These are phyloP conservation scores for Astrothelium macrocarpum DNA, from an alignment of 495 filamentous ascomycete species.

Conservation along the genomic window DNA sequence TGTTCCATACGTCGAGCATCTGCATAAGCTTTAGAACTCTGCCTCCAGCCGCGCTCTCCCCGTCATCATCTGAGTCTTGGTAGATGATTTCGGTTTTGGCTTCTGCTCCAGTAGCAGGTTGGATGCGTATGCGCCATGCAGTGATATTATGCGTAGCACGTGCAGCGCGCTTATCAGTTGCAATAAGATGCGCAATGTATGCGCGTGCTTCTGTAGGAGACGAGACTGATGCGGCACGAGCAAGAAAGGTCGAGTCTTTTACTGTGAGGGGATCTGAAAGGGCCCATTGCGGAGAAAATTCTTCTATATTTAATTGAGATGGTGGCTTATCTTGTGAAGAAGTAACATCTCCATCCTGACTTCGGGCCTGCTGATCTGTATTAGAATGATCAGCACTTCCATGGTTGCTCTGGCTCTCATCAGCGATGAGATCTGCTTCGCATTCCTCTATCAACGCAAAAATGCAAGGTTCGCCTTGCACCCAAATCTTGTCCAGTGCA, in stretches of 20 bases:
- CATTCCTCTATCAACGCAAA: slow-evolving; percentile 75
- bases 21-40: slow-evolving; percentile 83
- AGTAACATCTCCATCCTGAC: not conserved
- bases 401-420: slow-evolving; percentile 11
- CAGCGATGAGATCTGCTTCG: slow-evolving; percentile 28
- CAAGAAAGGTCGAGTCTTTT: slow-evolving; percentile 83
- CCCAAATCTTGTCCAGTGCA: slow-evolving; percentile 54
- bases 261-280: slow-evolving; percentile 59
- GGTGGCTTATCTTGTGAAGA: not conserved
- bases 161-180: slow-evolving; percentile 70
- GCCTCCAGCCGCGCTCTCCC: slow-evolving; percentile 86
- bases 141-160: slow-evolving; percentile 87
- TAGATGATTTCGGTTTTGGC: slow-evolving; percentile 46
- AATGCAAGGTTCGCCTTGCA: slow-evolving; percentile 69
- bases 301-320: not conserved
- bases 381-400: slow-evolving; percentile 8
- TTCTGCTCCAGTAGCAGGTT: slow-evolving; percentile 20
- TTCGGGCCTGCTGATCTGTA: slow-evolving; percentile 5
- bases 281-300: slow-evolving; percentile 22
- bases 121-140: slow-evolving; percentile 53
- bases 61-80: slow-evolving; percentile 93
- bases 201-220: slow-evolving; percentile 57
- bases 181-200: slow-evolving; percentile 61
- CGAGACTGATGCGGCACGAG: slow-evolving; percentile 56
- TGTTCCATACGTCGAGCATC: slow-evolving; percentile 87